Conservation (phyloP, 2,329 filamentous ascomycete species). For the Cladosporium sp. region DNA sequence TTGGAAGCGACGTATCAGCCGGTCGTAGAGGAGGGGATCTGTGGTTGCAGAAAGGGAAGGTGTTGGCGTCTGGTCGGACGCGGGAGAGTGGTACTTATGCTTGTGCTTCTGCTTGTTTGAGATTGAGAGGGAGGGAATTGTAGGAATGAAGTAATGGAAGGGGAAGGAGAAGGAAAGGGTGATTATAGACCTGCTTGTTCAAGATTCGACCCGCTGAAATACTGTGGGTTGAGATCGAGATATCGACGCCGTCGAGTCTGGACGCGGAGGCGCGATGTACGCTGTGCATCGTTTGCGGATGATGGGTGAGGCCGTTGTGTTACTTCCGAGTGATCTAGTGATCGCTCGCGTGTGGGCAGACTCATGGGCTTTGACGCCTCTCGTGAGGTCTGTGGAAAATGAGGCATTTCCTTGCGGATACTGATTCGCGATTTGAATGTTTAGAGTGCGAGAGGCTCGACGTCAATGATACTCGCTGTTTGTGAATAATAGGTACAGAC, state of each 20-base stretch:
- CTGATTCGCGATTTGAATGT: too few species aligned
- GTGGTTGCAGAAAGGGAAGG: constrained; percentile 14
- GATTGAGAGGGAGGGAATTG: background rate
- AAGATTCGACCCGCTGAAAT: constrained; percentile 59
- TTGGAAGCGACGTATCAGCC: constrained; percentile 72
- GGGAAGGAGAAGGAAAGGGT: constrained; percentile 10
- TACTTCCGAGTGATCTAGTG: background rate
- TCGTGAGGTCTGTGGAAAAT: constrained; percentile 3
- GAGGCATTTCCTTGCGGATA: too few species aligned
- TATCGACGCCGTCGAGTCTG: constrained; percentile 75
- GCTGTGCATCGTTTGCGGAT: background rate
- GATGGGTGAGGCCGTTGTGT: background rate
- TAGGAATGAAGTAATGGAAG: background rate
- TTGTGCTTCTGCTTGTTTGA: too few species aligned
- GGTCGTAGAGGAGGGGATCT: constrained; percentile 80
- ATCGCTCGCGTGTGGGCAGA: background rate
- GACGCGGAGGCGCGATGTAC: constrained; percentile 1
- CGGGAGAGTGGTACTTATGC: background rate
- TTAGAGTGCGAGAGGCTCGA: too few species aligned
- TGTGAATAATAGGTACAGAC: too few species aligned
- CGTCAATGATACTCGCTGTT: too few species aligned
- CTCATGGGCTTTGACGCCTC: constrained; percentile 46
- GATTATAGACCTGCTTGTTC: constrained; percentile 54
- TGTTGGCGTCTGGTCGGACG: constrained; percentile 7
- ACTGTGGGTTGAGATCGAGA: constrained; percentile 66